Base-by-base conservation (phyloP, 345 rosid genomes). In the Capsella bursapastoris region DNA sequence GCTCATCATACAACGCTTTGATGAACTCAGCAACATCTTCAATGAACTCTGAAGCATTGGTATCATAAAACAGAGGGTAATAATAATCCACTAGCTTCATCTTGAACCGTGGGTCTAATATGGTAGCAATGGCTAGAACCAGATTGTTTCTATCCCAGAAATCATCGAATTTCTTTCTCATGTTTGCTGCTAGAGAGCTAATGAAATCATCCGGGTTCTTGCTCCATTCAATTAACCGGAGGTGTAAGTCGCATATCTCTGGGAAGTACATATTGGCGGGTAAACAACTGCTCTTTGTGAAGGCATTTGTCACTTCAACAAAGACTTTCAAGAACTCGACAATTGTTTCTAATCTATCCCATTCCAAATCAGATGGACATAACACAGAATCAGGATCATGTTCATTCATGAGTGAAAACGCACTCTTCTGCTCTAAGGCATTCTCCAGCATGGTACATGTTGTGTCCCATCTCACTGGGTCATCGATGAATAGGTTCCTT, bases 21-120 rank as follows among this genome's bases (percentile, higher is more conserved):
- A 89, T 84, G 32, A 78, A 84, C 76, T 82, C 85, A 2, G 71
- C 76, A 61, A 89, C 84, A 35, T 83, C 91, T 72, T 88, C 86
- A 0, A 89, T 80, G 47, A 81, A 82, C 78, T 80, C 87, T 13
- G 82, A 82, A 53, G 89, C 82, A 78, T 83, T 79, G 18, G 57
- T 70, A 8, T 84, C 90, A 51, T 86, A 91, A 25, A 91, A 73
- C 64, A 80, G 85, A 2, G 90, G 87, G 58, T 88, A 89, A 72
- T 91, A 91, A 70, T 89, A 89, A 58, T 89, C 93, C 44, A 88
- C 84, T 69, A 91, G 71, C 85, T 85, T 91, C 91, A 91, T 82
- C 78, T 91, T 91, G 81, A 84, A 91, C 15, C 93, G 83, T 18
- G 97, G 96, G 79, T 91, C 97, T 78, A 91, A 72, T 83, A 89